These are phyloP conservation scores for Dittrichia graveolens DNA, from an alignment of 129 eudicot species.

Conservation along the genomic window DNA sequence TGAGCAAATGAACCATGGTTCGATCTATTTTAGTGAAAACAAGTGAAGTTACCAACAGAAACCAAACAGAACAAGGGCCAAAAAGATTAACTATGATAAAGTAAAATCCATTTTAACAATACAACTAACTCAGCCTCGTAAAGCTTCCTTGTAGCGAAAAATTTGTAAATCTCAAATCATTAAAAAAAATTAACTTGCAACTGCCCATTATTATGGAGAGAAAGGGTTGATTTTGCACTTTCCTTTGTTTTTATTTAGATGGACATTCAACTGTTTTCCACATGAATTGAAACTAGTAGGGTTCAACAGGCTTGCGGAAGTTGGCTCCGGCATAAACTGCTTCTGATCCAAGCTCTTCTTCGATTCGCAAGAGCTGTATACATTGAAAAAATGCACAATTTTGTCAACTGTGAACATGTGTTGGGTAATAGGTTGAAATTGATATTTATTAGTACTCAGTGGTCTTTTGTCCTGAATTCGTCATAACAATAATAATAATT, in stretches of 20 bases:
- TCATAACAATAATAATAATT: no score
- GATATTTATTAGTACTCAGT: no score
- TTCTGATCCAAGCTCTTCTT: conserved; percentile 90
- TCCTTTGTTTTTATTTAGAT: conserved; percentile 29
- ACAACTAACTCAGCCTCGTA: conserved; percentile 30
- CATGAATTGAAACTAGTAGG: conserved; percentile 54
- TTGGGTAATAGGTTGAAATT: no score
- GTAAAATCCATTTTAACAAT: background rate
- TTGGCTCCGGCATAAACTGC: conserved; percentile 90
- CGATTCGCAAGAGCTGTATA: conserved; percentile 76
- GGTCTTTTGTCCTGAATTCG: no score
- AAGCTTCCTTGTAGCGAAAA: conserved; percentile 8
- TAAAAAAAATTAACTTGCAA: background rate
- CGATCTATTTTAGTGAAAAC: no score
- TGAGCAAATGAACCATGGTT: no score
- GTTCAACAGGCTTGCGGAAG: conserved; percentile 93
- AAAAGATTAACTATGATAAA: conserved; percentile 9
- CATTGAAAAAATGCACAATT: background rate
- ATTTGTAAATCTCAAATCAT: background rate
- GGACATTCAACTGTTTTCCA: conserved; percentile 13
- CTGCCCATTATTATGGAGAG: conserved; percentile 22
- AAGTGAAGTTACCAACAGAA: no score
- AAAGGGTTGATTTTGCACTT: conserved; percentile 13
- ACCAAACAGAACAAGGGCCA: background rate
- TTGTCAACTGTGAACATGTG: background rate